Percentiles rank a stretch among this genome's conserved stretches.
Evolutionary conservation across 2,329 filamentous ascomycete genomes (phyloP).

Genomic region (Talaromyces atroroseus): DNA sequence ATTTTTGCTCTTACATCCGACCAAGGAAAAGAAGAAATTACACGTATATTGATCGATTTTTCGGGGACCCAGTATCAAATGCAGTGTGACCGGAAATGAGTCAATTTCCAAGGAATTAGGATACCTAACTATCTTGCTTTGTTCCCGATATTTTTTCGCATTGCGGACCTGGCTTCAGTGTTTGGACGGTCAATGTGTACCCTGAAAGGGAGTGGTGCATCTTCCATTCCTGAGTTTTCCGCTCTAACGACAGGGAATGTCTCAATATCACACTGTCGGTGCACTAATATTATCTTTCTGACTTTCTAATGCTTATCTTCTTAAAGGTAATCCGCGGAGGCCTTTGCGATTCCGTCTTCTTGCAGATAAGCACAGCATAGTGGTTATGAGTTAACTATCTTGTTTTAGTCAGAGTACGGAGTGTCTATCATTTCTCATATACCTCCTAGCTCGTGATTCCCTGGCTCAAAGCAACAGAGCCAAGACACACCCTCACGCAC

Average conservation of each 20-base stretch:
- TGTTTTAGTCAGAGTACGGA: no score
- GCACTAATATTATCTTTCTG: not conserved
- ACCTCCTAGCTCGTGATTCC: no score
- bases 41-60: not conserved
- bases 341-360: not conserved
- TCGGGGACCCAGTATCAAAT: no score
- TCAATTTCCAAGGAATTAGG: not conserved
- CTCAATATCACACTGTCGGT: not conserved
- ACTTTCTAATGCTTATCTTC: not conserved
- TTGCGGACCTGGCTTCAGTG: not conserved
- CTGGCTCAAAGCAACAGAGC: no score
- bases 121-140: not conserved
- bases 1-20: not conserved
- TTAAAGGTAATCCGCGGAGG: no score
- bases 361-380: no score
- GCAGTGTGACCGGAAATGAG: not conserved
- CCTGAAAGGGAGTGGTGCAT: constrained; percentile 6
- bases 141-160: constrained; percentile 8
- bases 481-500: no score
- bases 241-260: constrained; percentile 7
- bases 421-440: no score
- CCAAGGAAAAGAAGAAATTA: not conserved
- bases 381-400: no score
- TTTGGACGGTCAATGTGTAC: not conserved
- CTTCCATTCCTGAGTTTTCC: constrained; percentile 8